Evolutionary conservation across 371 early-diverging fungal genomes (phyloP).

Genomic region (Apophysomyces trapeziformis): DNA sequence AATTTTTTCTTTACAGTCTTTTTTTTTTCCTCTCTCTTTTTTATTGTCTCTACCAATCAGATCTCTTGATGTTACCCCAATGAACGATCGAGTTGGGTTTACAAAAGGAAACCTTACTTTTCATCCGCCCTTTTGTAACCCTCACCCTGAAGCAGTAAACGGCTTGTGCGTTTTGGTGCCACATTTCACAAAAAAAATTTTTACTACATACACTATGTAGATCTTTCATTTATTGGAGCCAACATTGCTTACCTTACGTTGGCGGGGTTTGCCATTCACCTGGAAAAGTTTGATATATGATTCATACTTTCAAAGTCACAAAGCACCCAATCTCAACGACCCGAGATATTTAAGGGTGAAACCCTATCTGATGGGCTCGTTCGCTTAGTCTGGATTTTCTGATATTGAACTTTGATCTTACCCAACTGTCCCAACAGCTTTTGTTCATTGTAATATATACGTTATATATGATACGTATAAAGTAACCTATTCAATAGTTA

Average conservation of each 20-base stretch:
- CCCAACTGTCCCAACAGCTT: too few species aligned
- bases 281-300: not conserved
- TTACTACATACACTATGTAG: not conserved
- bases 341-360: not conserved
- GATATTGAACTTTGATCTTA: not conserved
- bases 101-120: not conserved
- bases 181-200: constrained; percentile 7
- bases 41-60: not conserved
- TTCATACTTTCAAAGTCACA: constrained; percentile 2
- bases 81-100: not conserved
- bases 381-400: not conserved
- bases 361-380: not conserved
- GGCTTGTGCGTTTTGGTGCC: constrained; percentile 11
- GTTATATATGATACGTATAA: too few species aligned
- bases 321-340: not conserved
- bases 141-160: not conserved
- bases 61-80: not conserved
- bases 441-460: too few species aligned
- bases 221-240: not conserved
- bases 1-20: not conserved
- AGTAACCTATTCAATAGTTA: too few species aligned
- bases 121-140: not conserved
- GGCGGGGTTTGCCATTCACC: not conserved
- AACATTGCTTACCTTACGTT: not conserved
- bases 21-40: constrained; percentile 7